Base-by-base conservation (phyloP, 306 rosid genomes). In the Quercus engelmannii region DNA sequence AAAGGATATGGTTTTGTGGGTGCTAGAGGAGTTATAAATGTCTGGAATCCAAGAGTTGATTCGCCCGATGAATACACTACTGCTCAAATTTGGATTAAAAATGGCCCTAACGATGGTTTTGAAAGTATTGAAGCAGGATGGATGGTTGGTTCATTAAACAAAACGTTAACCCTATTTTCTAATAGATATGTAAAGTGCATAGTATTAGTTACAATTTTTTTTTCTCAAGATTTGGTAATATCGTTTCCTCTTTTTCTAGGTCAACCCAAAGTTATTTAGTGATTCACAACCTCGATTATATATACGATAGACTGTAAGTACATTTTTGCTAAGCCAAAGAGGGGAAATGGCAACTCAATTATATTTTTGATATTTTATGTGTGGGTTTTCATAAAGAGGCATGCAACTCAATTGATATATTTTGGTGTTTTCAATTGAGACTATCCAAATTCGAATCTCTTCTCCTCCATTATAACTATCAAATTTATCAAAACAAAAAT, bases 51-150 rank as follows among this genome's bases (percentile, higher is more conserved):
- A 54, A 62, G 18, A 4, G 86, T 91, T 68, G 86, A 80, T 1
- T 15, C 64, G 18, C 68, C 81, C 14, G 77, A 82, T 18, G 96
- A 92, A 33, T 91, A 83, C 83, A 74, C 92, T 62, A 86, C 93
- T 15, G 90, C 90, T 25, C 89, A 91, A 82, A 81, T 91, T 2
- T 88, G 88, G 91, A 81, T 86, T 6, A 90, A 80, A 77, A 49
- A 77, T 38, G 85, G 82, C 6, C 84, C 78, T 35, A 75, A 78
- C 3, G 38, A 72, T 5, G 15, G 14, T 61, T 91, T 91, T 72
- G 97, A 91, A 23, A 91, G 93, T 12, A 71, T 90, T 0, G 98
- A 91, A 81, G 68, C 90, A 20, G 97, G 94, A 70, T 90, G 93
- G 97, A 71, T 73, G 88, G 95, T 88, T 23, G 11, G 76, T 76